Conservation (phyloP, 2,329 filamentous ascomycete species). For the Ceratocystis ficicola region DNA sequence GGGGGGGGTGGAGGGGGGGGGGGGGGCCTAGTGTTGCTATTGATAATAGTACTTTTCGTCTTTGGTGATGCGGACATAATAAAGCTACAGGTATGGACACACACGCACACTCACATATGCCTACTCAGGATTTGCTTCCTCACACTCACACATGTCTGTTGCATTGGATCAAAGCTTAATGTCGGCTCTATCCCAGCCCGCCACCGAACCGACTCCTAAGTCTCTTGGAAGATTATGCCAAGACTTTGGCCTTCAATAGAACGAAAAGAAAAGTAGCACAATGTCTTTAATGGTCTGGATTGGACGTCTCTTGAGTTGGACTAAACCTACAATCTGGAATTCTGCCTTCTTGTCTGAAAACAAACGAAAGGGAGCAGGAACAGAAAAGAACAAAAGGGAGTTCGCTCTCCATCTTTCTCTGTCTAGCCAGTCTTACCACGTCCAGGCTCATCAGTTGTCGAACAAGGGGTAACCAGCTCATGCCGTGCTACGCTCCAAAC, state of each 20-base stretch:
- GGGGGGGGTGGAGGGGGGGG: no score
- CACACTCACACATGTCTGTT: neutral
- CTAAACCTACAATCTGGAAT: neutral
- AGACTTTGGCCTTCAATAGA: neutral
- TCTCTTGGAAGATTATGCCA: neutral
- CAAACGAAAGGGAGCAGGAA: neutral
- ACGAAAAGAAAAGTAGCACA: neutral
- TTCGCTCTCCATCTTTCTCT: neutral
- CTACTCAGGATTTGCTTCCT: neutral
- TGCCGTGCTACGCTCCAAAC: slow-evolving; percentile 4
- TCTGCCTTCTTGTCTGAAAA: neutral
- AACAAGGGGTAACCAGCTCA: neutral
- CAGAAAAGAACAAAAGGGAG: neutral
- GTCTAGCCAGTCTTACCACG: neutral
- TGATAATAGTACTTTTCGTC: no score
- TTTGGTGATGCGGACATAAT: no score
- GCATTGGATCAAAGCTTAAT: neutral
- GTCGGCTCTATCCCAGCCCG: neutral
- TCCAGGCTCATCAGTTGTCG: neutral
- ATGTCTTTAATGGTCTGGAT: neutral
- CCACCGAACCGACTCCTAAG: neutral
- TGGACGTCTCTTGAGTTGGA: neutral
- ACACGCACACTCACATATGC: neutral
- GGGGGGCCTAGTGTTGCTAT: no score
- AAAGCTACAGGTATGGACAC: no score